A percentile compares a stretch with the other conserved stretches of the same genome.
phyloP scores from a whole-genome alignment of 495 filamentous ascomycete species.

The Daldinia vernicosa region DNA sequence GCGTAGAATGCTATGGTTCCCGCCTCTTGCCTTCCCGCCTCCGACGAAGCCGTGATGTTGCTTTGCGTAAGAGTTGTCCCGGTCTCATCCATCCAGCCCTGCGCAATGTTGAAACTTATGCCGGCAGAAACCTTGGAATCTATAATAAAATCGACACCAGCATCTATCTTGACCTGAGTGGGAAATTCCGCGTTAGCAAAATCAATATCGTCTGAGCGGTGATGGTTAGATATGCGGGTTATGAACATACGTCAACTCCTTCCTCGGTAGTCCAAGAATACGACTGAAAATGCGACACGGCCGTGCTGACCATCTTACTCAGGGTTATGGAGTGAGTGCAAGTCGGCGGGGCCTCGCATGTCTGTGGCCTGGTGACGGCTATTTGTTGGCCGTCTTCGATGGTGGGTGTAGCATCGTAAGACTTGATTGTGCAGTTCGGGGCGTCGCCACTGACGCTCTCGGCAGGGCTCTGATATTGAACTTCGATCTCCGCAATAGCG shows the following conservation, averaged over 20 bases:
- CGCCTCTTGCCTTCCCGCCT: conserved; percentile 20
- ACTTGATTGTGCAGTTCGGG: conserved; percentile 22
- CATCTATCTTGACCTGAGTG: conserved; percentile 15
- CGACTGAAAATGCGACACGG: conserved; percentile 24
- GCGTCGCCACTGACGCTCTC: background rate
- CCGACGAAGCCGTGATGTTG: conserved; percentile 25
- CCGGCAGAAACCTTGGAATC: background rate
- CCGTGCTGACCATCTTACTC: conserved; percentile 27
- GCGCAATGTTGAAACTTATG: conserved; percentile 5
- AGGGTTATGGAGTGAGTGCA: conserved; percentile 33
- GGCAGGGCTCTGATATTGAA: background rate
- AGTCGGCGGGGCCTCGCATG: conserved; percentile 26
- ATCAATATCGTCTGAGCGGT: background rate
- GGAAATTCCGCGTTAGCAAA: background rate
- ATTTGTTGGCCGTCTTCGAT: conserved; percentile 23
- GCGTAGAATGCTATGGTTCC: conserved; percentile 35
- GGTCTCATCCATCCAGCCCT: conserved; percentile 33
- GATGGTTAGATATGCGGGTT: background rate
- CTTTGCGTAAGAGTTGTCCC: conserved; percentile 14
- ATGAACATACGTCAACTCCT: conserved; percentile 30
- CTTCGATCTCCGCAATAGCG: conserved; percentile 26
- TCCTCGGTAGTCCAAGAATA: conserved; percentile 25
- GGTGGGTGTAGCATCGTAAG: conserved; percentile 13
- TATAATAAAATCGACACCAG: conserved; percentile 22
- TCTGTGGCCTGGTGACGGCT: conserved; percentile 32